Evolutionary conservation across 1,284 basidiomycete species (phyloP).

Genomic region (Anthracocystis walkeri): DNA sequence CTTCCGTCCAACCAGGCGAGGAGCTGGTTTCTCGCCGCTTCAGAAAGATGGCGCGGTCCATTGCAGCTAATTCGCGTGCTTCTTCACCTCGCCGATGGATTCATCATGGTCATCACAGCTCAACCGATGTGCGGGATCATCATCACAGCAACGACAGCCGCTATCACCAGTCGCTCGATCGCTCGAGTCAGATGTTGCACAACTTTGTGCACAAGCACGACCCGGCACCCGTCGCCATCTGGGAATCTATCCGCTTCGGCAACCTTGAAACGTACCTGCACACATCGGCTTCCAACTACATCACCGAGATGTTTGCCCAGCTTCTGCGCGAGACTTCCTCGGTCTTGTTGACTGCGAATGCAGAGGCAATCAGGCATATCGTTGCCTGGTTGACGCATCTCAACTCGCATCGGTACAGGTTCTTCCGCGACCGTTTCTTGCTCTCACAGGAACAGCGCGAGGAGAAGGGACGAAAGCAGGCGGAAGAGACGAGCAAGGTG

Average conservation of each 20-base stretch:
- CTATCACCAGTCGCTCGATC: conserved; percentile 28
- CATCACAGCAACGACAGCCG: conserved; percentile 13
- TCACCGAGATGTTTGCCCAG: conserved; percentile 51
- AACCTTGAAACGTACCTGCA: conserved; percentile 58
- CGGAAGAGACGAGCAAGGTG: conserved; percentile 58
- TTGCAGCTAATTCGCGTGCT: conserved; percentile 36
- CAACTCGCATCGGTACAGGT: conserved; percentile 47
- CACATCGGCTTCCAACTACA: conserved; percentile 36
- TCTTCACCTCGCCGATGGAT: conserved; percentile 46
- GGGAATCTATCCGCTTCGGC: conserved; percentile 60
- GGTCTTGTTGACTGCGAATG: conserved; percentile 43
- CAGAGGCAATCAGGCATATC: conserved; percentile 44
- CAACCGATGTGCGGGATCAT: conserved; percentile 22
- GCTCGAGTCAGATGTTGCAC: conserved; percentile 30
- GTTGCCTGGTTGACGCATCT: conserved; percentile 47
- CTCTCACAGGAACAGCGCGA: conserved; percentile 13
- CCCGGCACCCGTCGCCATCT: conserved; percentile 58
- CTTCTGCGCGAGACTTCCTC: conserved; percentile 49
- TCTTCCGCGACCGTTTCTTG: conserved; percentile 35
- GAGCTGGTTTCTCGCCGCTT: conserved; percentile 41
- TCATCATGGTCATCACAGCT: conserved; percentile 17
- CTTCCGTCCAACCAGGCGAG: conserved; percentile 37
- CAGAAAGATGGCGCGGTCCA: conserved; percentile 47
- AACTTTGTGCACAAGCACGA: conserved; percentile 47
- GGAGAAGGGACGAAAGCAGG: conserved; percentile 32